Conservation (phyloP, 352 stramenopile genomes). For the Phytophthora pistaciae region DNA sequence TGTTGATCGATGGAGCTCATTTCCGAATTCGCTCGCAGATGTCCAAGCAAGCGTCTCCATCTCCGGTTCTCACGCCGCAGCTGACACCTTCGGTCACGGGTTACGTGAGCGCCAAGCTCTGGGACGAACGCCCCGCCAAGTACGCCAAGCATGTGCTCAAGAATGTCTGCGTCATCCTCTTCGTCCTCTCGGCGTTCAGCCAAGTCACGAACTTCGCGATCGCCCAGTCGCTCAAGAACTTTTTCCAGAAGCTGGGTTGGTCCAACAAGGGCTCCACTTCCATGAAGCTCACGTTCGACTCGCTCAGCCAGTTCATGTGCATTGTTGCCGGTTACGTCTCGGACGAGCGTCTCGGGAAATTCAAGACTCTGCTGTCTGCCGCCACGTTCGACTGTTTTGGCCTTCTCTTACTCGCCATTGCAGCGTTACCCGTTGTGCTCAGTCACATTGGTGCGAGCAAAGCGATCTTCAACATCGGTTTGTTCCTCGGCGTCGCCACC, state of each 20-base stretch:
- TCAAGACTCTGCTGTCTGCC: constrained; percentile 25
- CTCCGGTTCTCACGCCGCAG: neutral
- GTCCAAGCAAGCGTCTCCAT: constrained; percentile 3
- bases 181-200: neutral
- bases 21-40: neutral
- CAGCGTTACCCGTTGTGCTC: neutral
- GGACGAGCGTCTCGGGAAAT: constrained; percentile 57
- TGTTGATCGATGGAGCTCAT: neutral
- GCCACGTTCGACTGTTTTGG: neutral
- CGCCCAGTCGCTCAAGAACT: constrained; percentile 62
- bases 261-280: constrained; percentile 51
- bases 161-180: neutral
- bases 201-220: constrained; percentile 45
- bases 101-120: neutral
- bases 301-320: constrained; percentile 63
- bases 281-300: constrained; percentile 70
- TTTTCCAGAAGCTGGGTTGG: constrained; percentile 66
- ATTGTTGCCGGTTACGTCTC: constrained; percentile 60
- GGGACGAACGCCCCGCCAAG: constrained; percentile 26
- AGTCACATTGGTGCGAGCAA: neutral
- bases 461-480: neutral
- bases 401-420: neutral
- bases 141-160: constrained; percentile 34
- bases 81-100: neutral
- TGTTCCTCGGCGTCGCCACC: neutral